Evolutionary conservation across 2,329 filamentous ascomycete genomes (phyloP), one percentile per base, ranked within the genome.

Genomic region (Cercospora citrullina): DNA sequence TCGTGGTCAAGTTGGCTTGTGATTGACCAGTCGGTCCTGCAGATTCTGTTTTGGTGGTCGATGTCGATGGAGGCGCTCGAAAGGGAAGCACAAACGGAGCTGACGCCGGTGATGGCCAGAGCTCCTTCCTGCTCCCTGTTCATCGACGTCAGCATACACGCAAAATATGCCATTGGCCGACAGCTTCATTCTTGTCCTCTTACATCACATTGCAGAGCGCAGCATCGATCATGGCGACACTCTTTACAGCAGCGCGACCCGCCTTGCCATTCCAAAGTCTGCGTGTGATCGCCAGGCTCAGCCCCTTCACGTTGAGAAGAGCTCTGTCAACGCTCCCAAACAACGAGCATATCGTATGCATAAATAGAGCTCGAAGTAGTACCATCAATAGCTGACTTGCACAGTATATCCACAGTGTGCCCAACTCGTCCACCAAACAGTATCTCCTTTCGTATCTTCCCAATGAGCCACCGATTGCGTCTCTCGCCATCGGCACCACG

Each of bases 401-500:
- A 45, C 58, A 76, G 74, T 87, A 86, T 72, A 79, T 85, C 18
- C 84, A 85, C 74, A 78, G 81, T 28, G 79, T 82, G 68, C 78
- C 81, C n/a, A 64, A 68, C 30, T 33, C 71, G 68, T 76, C 79
- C 66, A 75, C 74, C 60, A 75, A 71, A 70, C 78, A 75, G 42
- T 81, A 84, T 65, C 76, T 87, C 66, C 81, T 89, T 23, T 85
- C 87, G n/a, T 81, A 88, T 62, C 81, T 89, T 10, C 81, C 86
- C 3, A 85, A 84, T 4, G 77, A 81, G 6, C 87, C 87, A 1
- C 83, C 86, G 8, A 86, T 81, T 21, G 76, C 80, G 5, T 79
- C 83, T 16, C 81, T 89, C 59, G 83, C 86, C 21, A 83, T 89
- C 65, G 87, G 87, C 68, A 81, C 83, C 18, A 83, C 85, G 8